Percentiles rank a stretch among this genome's conserved stretches.
Conservation (phyloP, 495 filamentous ascomycete species). For the Penicillium cinerascens region DNA sequence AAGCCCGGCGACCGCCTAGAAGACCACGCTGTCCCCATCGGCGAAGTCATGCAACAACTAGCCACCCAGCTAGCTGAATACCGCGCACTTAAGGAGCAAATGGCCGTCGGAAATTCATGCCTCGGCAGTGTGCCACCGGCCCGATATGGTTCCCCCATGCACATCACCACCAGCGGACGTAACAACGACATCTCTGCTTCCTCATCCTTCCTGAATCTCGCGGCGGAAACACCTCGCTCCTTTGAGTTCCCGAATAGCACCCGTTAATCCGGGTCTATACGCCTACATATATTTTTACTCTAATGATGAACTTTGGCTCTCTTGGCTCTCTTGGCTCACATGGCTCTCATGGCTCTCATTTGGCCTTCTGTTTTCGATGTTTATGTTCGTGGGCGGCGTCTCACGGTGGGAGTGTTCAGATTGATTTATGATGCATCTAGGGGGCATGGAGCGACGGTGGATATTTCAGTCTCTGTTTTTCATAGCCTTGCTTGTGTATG, state of each 20-base stretch:
- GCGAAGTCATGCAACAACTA: constrained; percentile 46
- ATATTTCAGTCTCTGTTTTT: constrained; percentile 13
- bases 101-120: constrained; percentile 32
- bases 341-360: constrained; percentile 1
- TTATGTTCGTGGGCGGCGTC: constrained; percentile 18
- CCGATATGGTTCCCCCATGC: constrained; percentile 9
- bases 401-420: constrained; percentile 12
- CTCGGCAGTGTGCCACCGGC: constrained; percentile 22
- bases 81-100: constrained; percentile 45
- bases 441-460: constrained; percentile 23
- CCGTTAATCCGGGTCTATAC: constrained; percentile 5
- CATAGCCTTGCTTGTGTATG: constrained; percentile 1
- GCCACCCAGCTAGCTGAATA: constrained; percentile 50
- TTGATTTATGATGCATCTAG: constrained; percentile 24
- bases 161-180: constrained; percentile 16
- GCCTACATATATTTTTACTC: neutral
- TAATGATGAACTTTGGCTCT: constrained; percentile 11
- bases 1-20: constrained; percentile 38
- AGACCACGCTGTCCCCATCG: constrained; percentile 52
- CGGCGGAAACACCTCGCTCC: constrained; percentile 18
- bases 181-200: constrained; percentile 28
- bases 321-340: too few relatives aligned
- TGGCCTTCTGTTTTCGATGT: neutral
- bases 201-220: constrained; percentile 30
- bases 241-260: constrained; percentile 13